A percentile compares a stretch with the other conserved stretches of the same genome.
These are phyloP conservation scores for Phragmites australis DNA, from an alignment of 176 grass and related monocot species.

Conservation along the genomic window DNA sequence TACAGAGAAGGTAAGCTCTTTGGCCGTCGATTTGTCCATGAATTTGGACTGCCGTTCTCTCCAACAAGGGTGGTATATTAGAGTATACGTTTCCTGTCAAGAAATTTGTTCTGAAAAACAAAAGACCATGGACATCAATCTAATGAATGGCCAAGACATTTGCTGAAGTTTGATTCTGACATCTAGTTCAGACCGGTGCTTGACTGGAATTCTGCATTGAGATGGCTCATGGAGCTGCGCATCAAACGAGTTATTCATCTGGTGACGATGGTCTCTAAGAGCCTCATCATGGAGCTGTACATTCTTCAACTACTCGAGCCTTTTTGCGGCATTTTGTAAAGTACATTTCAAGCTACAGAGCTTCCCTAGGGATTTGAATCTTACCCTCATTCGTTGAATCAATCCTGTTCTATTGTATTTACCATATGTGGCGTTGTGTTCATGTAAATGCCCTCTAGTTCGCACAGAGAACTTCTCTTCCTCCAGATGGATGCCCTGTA, in stretches of 20 bases:
- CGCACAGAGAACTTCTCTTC: not conserved
- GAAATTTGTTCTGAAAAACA: not conserved
- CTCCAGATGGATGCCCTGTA: not conserved
- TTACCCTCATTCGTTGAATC: not conserved
- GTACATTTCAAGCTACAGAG: not conserved
- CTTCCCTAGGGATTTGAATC: not conserved
- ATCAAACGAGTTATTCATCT: not conserved
- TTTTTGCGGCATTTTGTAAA: constrained; percentile 17
- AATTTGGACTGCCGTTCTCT: not conserved
- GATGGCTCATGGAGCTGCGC: not conserved
- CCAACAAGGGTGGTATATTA: not conserved
- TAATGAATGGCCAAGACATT: not conserved
- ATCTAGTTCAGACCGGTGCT: not conserved
- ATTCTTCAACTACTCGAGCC: not conserved
- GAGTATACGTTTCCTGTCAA: not conserved
- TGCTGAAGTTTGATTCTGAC: not conserved
- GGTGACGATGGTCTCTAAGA: not conserved
- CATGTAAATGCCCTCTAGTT: not conserved
- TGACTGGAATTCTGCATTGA: not conserved
- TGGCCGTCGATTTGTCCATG: not conserved
- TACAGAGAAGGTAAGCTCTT: not conserved
- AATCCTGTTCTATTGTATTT: not conserved
- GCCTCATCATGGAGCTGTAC: not conserved
- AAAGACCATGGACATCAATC: not conserved
- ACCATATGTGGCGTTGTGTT: not conserved